These are phyloP conservation scores for Tulasnella sp. DNA, from an alignment of 768 basidiomycete genomes.

Conservation along the genomic window DNA sequence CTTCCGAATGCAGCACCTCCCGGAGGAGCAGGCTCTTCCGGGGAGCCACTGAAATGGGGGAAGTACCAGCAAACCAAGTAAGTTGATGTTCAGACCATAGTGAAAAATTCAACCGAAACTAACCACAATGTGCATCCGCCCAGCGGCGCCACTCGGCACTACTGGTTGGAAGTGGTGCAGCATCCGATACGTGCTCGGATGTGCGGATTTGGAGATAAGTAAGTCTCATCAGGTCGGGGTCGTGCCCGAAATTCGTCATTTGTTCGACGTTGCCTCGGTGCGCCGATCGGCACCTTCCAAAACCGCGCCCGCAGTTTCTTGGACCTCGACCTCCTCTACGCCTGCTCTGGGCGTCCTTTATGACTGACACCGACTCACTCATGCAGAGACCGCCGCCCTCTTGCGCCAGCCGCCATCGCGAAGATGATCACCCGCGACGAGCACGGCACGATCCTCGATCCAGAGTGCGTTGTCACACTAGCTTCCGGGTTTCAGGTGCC, in stretches of 20 bases:
- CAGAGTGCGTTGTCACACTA: conserved; percentile 46
- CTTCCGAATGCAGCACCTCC: background rate
- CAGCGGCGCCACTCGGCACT: conserved; percentile 28
- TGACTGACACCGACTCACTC: background rate
- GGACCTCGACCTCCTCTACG: background rate
- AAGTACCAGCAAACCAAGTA: conserved; percentile 4
- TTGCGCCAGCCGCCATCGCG: conserved; percentile 83
- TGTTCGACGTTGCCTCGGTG: background rate
- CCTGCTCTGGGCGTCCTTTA: background rate
- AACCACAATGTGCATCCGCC: background rate
- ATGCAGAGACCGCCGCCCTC: conserved; percentile 69
- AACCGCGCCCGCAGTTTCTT: background rate
- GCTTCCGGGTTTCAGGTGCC: background rate
- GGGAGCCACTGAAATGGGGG: background rate
- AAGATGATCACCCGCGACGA: conserved; percentile 64
- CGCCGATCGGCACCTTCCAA: background rate
- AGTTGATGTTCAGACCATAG: background rate
- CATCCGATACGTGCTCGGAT: conserved; percentile 84
- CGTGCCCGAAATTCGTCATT: conserved; percentile 2
- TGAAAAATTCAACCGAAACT: background rate
- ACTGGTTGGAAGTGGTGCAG: conserved; percentile 76
- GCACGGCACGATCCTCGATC: conserved; percentile 55
- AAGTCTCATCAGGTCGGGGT: conserved; percentile 17
- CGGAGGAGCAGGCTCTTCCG: conserved; percentile 3
- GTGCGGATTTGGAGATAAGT: conserved; percentile 96